Conservation (phyloP, 352 stramenopile species). For the Phytophthora pinifolia region DNA sequence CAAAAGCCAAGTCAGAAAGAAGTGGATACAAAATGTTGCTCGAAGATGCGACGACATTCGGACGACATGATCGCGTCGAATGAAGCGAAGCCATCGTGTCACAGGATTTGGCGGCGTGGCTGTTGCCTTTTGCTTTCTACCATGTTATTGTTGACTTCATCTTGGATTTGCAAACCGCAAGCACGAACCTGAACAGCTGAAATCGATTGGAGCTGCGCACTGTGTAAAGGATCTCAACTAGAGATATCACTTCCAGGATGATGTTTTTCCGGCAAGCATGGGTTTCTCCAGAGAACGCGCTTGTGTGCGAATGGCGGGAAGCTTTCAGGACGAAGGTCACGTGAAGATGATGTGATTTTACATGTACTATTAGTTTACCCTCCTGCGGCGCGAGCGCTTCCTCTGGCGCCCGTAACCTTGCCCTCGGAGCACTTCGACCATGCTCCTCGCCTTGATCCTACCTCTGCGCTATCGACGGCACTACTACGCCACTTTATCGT, state of each 20-base stretch:
- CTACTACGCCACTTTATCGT: conserved; percentile 17
- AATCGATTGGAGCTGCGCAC: too few species aligned
- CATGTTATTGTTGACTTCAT: too few species aligned
- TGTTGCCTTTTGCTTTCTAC: too few species aligned
- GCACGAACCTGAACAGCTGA: too few species aligned
- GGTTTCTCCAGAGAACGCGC: too few species aligned
- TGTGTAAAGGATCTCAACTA: too few species aligned
- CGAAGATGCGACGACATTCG: conserved; percentile 17
- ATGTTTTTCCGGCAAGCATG: too few species aligned
- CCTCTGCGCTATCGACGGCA: conserved; percentile 20
- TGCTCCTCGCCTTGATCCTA: conserved; percentile 12
- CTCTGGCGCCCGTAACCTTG: conserved; percentile 13
- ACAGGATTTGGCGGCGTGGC: too few species aligned
- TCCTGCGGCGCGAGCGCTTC: conserved; percentile 16
- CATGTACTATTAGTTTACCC: conserved; percentile 21
- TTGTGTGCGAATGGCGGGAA: too few species aligned
- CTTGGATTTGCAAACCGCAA: too few species aligned
- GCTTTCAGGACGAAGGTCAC: conserved; percentile 1
- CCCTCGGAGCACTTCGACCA: conserved; percentile 27
- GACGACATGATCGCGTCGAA: conserved; percentile 6
- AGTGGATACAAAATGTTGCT: conserved; percentile 15
- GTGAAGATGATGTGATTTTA: conserved; percentile 8
- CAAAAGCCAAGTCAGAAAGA: too few species aligned
- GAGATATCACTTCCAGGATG: too few species aligned
- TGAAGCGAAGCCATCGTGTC: conserved; percentile 23